Evolutionary conservation across 129 eudicot genomes (phyloP).

Genomic region (Helichrysum umbraculigerum): DNA sequence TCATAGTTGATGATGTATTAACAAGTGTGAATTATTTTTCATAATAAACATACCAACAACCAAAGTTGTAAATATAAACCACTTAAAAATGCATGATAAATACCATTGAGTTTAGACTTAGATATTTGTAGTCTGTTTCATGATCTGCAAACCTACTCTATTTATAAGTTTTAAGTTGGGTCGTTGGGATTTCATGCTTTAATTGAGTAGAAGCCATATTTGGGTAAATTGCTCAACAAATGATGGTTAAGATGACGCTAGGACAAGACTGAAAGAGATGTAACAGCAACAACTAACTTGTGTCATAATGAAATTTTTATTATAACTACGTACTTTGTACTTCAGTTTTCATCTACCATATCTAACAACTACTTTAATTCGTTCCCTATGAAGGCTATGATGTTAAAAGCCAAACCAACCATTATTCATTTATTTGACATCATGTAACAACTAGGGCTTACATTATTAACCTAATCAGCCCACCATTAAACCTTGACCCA

Average conservation of each 20-base stretch:
- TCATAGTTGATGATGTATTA: too few species aligned
- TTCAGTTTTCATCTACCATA: neutral
- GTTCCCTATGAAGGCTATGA: too few species aligned
- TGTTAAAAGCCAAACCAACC: slow-evolving; percentile 6
- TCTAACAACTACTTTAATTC: neutral
- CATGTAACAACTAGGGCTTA: neutral
- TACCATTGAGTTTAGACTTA: neutral
- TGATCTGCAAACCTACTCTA: neutral
- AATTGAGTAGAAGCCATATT: neutral
- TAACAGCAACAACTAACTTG: slow-evolving; percentile 9
- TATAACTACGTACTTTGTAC: neutral
- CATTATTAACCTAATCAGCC: neutral
- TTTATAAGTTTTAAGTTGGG: neutral
- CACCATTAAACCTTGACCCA: neutral
- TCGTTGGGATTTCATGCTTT: slow-evolving; percentile 2
- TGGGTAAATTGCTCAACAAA: neutral
- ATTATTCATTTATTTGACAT: neutral
- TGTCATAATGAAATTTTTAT: neutral
- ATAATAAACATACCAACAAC: too few species aligned
- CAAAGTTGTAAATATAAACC: too few species aligned
- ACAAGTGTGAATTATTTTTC: too few species aligned
- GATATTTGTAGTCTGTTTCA: neutral
- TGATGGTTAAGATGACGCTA: neutral
- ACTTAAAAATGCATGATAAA: too few species aligned
- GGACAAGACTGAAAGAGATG: neutral